Conservation (phyloP, 164 flowering plant genomes). For the Stephania cephalantha region DNA sequence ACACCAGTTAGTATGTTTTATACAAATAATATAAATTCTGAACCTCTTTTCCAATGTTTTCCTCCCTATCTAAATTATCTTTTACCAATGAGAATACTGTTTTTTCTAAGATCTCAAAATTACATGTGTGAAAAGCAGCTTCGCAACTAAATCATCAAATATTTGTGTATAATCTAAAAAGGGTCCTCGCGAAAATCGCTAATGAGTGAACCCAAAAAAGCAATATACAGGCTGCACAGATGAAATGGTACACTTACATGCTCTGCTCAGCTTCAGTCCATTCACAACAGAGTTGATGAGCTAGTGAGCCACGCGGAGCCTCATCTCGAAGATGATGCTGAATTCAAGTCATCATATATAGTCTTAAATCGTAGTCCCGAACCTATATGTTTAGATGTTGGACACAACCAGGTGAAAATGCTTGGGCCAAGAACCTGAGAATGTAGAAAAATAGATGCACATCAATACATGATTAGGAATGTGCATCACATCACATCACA, state of each 20-base stretch:
- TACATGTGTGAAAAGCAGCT: background rate
- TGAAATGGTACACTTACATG: background rate
- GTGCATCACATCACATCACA: background rate
- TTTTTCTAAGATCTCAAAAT: background rate
- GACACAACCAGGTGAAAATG: slow-evolving; percentile 66
- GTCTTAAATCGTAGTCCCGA: slow-evolving; percentile 74
- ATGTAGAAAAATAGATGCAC: background rate
- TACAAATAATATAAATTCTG: background rate
- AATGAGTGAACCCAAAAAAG: background rate
- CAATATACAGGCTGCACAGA: background rate
- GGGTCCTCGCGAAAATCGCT: background rate
- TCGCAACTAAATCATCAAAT: background rate
- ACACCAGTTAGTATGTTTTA: background rate
- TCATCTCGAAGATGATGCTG: slow-evolving; percentile 22
- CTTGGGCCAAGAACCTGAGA: slow-evolving; percentile 78
- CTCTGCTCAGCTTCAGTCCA: background rate
- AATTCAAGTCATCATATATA: slow-evolving; percentile 29
- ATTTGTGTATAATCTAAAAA: background rate
- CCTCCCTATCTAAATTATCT: background rate
- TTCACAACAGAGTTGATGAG: background rate
- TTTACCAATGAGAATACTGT: background rate
- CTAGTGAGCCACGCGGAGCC: background rate
- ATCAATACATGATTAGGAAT: background rate
- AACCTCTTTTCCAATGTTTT: too few species aligned
- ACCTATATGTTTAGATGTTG: slow-evolving; percentile 64